Percentiles rank a stretch among this genome's conserved stretches.
Conservation (phyloP, 345 rosid genomes). For the Erodium maritimum region DNA sequence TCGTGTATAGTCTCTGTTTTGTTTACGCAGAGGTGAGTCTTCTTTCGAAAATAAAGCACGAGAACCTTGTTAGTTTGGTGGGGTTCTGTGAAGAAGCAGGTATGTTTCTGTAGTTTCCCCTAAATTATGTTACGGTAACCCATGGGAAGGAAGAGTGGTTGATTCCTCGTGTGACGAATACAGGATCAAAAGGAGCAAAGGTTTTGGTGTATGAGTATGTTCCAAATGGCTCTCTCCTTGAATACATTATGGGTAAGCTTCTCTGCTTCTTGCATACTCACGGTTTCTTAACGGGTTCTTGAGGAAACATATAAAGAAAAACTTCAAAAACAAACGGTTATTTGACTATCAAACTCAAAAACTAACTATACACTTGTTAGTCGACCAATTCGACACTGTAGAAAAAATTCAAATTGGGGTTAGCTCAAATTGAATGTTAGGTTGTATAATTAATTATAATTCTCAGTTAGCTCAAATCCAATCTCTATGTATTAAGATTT, state of each 20-base stretch:
- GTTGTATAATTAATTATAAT: too few species aligned
- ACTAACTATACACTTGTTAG: too few species aligned
- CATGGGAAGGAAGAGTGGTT: not conserved
- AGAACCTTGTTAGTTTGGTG: conserved; percentile 41
- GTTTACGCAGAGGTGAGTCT: conserved; percentile 44
- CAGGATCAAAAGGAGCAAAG: conserved; percentile 36
- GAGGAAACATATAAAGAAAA: not conserved
- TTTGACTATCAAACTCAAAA: too few species aligned
- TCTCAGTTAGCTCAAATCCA: too few species aligned
- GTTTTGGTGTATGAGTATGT: conserved; percentile 44
- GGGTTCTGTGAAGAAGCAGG: conserved; percentile 57
- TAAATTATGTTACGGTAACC: not conserved
- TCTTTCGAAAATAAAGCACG: conserved; percentile 39
- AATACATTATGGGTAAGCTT: conserved; percentile 36
- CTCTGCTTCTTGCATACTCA: not conserved
- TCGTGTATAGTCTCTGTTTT: not conserved
- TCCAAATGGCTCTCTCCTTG: conserved; percentile 48
- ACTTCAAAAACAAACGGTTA: too few species aligned
- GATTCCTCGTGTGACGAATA: not conserved
- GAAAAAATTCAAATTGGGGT: too few species aligned
- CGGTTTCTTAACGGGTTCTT: not conserved
- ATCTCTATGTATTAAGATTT: too few species aligned
- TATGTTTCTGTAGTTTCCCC: conserved; percentile 2
- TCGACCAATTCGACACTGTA: too few species aligned
- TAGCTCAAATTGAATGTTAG: too few species aligned